A percentile compares a stretch with the other conserved stretches of the same genome.
phyloP scores from a whole-genome alignment of 805 yeast species.

The Lachancea kluyveri region DNA sequence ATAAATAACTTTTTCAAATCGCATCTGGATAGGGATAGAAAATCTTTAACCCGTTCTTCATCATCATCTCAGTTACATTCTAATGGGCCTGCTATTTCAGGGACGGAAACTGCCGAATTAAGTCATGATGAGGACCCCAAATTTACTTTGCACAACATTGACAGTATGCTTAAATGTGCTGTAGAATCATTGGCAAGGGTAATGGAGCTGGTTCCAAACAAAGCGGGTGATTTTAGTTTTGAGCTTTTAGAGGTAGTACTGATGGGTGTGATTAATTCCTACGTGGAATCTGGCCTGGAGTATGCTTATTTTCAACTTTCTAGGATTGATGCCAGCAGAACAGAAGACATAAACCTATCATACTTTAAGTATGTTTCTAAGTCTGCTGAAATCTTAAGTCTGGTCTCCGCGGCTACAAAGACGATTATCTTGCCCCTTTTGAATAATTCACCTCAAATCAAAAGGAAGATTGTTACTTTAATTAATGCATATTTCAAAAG shows the following conservation, averaged over 20 bases:
- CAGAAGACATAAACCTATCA: constrained; percentile 36
- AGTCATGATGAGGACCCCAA: constrained; percentile 13
- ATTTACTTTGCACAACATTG: constrained; percentile 43
- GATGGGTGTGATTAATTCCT: constrained; percentile 64
- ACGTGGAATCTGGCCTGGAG: constrained; percentile 71
- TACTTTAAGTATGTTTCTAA: constrained; percentile 45
- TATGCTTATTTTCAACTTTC: constrained; percentile 47
- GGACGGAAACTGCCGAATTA: constrained; percentile 6
- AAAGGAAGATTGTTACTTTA: constrained; percentile 52
- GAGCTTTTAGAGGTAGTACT: constrained; percentile 64
- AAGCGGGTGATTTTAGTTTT: constrained; percentile 53
- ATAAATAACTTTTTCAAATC: constrained; percentile 53
- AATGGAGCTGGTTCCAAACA: constrained; percentile 63
- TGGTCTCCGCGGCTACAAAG: constrained; percentile 67
- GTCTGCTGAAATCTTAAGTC: constrained; percentile 53
- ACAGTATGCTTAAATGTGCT: constrained; percentile 57
- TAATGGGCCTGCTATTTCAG: neutral
- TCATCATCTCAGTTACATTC: constrained; percentile 3
- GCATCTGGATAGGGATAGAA: constrained; percentile 39
- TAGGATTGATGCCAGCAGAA: constrained; percentile 29
- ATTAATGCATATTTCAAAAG: constrained; percentile 55
- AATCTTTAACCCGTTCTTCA: constrained; percentile 25
- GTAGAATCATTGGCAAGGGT: constrained; percentile 76
- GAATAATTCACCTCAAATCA: constrained; percentile 47
- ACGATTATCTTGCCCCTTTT: constrained; percentile 73